Conservation (phyloP, 352 stramenopile species). For the Blastocystis sp. region DNA sequence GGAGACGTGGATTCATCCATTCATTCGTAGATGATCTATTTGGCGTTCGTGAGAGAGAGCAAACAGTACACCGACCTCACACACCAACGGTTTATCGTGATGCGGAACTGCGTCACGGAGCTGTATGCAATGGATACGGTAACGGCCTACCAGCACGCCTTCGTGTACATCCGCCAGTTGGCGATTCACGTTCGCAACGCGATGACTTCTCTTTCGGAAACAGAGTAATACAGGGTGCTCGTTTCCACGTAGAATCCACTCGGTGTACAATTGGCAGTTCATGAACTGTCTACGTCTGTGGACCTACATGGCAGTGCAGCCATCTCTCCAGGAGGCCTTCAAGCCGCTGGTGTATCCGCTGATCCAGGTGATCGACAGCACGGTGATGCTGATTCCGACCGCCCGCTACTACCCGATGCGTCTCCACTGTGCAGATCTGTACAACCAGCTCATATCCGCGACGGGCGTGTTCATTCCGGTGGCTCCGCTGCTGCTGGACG, state of each 20-base stretch:
- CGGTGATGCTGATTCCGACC: constrained; percentile 65
- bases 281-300: constrained; percentile 89
- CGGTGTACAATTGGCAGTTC: constrained; percentile 90
- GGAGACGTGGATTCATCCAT: not conserved
- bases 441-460: constrained; percentile 85
- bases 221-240: constrained; percentile 64
- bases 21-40: constrained; percentile 37
- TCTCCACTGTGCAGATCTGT: constrained; percentile 85
- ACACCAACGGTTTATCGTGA: constrained; percentile 70
- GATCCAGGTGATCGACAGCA: constrained; percentile 77
- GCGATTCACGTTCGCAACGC: constrained; percentile 89
- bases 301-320: constrained; percentile 76
- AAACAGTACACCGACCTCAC: constrained; percentile 46
- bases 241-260: constrained; percentile 60
- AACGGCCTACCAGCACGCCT: constrained; percentile 93
- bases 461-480: constrained; percentile 88
- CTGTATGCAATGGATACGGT: constrained; percentile 86
- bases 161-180: constrained; percentile 95
- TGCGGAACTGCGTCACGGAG: constrained; percentile 94
- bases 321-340: constrained; percentile 61
- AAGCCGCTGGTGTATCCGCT: constrained; percentile 82
- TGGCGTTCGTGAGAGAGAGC: constrained; percentile 21
- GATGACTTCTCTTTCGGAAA: constrained; percentile 79
- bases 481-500: constrained; percentile 78
- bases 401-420: constrained; percentile 76